These are phyloP conservation scores for Elongisporangium prolatum DNA, from an alignment of 352 stramenopile genomes.

Conservation along the genomic window DNA sequence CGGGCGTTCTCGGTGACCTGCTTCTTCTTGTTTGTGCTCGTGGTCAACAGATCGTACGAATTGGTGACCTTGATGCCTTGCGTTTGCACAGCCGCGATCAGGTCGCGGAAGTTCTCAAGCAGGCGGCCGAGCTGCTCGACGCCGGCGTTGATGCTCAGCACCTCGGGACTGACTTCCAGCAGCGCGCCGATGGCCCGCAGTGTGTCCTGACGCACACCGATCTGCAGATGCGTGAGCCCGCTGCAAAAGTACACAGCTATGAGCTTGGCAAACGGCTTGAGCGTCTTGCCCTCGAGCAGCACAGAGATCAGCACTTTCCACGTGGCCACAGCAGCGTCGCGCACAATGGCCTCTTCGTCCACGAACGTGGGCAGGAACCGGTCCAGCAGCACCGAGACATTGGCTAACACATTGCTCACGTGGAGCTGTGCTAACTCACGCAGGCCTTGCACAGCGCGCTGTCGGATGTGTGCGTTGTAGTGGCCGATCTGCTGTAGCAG, in stretches of 20 bases:
- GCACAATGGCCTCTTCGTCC: slow-evolving; percentile 77
- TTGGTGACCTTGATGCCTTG: slow-evolving; percentile 79
- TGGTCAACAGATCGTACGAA: slow-evolving; percentile 57
- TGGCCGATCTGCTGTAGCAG: slow-evolving; percentile 63
- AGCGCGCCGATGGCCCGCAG: slow-evolving; percentile 63
- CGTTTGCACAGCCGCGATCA: slow-evolving; percentile 54
- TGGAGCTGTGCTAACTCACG: slow-evolving; percentile 51
- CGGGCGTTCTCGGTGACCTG: slow-evolving; percentile 9
- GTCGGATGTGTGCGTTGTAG: slow-evolving; percentile 80
- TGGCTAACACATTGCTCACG: slow-evolving; percentile 57
- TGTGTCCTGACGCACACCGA: slow-evolving; percentile 69
- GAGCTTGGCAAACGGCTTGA: slow-evolving; percentile 69
- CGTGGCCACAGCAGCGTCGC: slow-evolving; percentile 54
- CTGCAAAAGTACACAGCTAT: slow-evolving; percentile 78
- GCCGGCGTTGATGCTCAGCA: slow-evolving; percentile 48
- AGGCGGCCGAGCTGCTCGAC: slow-evolving; percentile 53
- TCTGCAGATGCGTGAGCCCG: slow-evolving; percentile 72
- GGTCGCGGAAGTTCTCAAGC: slow-evolving; percentile 77
- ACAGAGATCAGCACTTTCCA: slow-evolving; percentile 70
- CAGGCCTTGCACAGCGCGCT: slow-evolving; percentile 61
- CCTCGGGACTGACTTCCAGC: slow-evolving; percentile 50
- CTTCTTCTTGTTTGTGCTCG: slow-evolving; percentile 9
- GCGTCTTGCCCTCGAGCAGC: slow-evolving; percentile 37
- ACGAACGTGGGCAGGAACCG: slow-evolving; percentile 68
- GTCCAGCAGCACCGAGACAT: slow-evolving; percentile 70